phyloP scores from a whole-genome alignment of 1,284 basidiomycete genomes.

The Trichosporon sp. region DNA sequence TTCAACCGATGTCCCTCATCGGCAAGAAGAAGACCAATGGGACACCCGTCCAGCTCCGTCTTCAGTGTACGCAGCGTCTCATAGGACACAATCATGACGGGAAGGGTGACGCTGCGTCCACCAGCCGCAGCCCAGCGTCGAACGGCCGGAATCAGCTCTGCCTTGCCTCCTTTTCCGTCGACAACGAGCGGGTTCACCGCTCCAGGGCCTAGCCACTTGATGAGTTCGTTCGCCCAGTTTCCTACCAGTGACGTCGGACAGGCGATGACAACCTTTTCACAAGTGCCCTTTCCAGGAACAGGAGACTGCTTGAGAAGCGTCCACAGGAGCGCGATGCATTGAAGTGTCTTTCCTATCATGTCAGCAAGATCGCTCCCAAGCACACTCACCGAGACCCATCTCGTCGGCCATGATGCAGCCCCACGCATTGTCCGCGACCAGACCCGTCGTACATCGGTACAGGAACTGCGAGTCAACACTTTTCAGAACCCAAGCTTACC shows the following conservation, averaged over 20 bases:
- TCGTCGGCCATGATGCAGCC: slow-evolving; percentile 99
- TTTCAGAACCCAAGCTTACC: slow-evolving; percentile 59
- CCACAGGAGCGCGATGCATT: slow-evolving; percentile 96
- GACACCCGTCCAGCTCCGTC: slow-evolving; percentile 72
- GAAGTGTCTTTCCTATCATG: slow-evolving; percentile 73
- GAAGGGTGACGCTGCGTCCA: slow-evolving; percentile 63
- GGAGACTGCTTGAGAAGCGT: slow-evolving; percentile 97
- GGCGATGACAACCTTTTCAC: slow-evolving; percentile 97
- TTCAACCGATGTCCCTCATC: slow-evolving; percentile 98
- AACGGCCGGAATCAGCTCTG: slow-evolving; percentile 75
- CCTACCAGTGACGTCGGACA: slow-evolving; percentile 96
- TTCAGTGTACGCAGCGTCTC: slow-evolving; percentile 88
- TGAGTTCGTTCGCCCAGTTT: slow-evolving; percentile 98
- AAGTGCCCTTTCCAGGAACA: slow-evolving; percentile 76
- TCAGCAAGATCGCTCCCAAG: background rate
- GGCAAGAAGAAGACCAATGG: slow-evolving; percentile 87
- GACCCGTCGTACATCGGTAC: slow-evolving; percentile 91
- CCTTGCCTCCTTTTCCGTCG: slow-evolving; percentile 86
- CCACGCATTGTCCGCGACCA: slow-evolving; percentile 87
- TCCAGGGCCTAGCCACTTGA: slow-evolving; percentile 89
- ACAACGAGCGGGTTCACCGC: slow-evolving; percentile 78
- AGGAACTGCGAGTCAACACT: slow-evolving; percentile 65
- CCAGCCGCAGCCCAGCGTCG: slow-evolving; percentile 81
- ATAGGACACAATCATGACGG: slow-evolving; percentile 99
- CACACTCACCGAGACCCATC: slow-evolving; percentile 79